Evolutionary conservation across 768 basidiomycete species (phyloP), one percentile per base, ranked within the genome.

Genomic region (Boletellus emodensis): DNA sequence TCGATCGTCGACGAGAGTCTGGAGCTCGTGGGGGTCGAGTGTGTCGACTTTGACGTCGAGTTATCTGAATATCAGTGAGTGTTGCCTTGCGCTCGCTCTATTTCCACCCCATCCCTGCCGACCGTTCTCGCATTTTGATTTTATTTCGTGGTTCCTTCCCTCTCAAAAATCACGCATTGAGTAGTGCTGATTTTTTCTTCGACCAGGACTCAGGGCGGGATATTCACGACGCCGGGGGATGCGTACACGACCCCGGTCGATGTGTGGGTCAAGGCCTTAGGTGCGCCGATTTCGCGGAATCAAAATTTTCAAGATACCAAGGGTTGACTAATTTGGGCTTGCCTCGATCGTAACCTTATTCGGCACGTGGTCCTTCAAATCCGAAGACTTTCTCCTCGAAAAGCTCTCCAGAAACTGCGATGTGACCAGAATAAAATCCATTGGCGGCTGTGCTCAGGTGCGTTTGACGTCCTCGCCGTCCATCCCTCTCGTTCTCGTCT

Each of bases 261-360:
- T 61, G 90, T 92, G 87, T 92, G 90, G 90, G 82, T 90, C 48
- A 90, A 88, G 65, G 86, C 78, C 14, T 78, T 93, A 44, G 90
- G 90, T 90, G 66, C 49, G 52, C 39, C 37, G 28, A 32, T 44
- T 44, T 56, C 53, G 71, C 81, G 82, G 80, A 82, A 84, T 71
- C 82, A 82, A 81, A 75, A 72, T 76, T 80, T 75, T 74, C 68
- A 1, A 56, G 59, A 63, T 66, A 68, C 64, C 67, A 64, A 66
- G 52, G 33, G 48, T 58, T 54, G 54, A 69, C 67, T 61, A 69
- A 68, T 70, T 69, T 64, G 60, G 66, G n/a, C 46, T 59, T 68
- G 61, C 48, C 56, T 57, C 68, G 68, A 70, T 70, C 66, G 49
- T 59, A 61, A 61, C 59, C 48, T 59, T 57, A 60, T 59, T 55